phyloP scores from a whole-genome alignment of 176 grass and related monocot species.

The Miscanthus lutarioriparius region DNA sequence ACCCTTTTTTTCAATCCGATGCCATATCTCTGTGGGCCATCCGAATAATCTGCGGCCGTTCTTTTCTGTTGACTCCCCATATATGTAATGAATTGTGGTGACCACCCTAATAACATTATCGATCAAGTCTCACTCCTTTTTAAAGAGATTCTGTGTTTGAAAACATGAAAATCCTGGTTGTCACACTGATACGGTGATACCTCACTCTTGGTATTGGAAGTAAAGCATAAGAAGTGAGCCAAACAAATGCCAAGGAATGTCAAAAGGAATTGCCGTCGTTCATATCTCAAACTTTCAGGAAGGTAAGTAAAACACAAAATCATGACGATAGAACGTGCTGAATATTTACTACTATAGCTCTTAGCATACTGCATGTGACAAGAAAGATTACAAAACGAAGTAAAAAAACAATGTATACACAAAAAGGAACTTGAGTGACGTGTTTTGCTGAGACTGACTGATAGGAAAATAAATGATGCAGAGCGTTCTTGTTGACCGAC shows the following conservation, averaged over 20 bases:
- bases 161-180: neutral
- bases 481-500: slow-evolving; percentile 19
- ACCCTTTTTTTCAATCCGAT: neutral
- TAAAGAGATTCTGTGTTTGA: neutral
- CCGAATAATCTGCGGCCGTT: slow-evolving; percentile 9
- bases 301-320: neutral
- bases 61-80: slow-evolving; percentile 18
- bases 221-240: neutral
- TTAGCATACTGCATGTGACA: slow-evolving; percentile 2
- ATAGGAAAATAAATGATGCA: slow-evolving; percentile 22
- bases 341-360: neutral
- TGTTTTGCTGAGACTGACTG: neutral
- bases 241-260: slow-evolving; percentile 6
- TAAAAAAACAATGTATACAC: slow-evolving; percentile 28
- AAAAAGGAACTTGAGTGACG: neutral
- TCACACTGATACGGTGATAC: too few relatives aligned
- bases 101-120: neutral
- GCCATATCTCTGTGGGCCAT: slow-evolving; percentile 32
- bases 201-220: neutral
- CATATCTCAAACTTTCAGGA: too few relatives aligned
- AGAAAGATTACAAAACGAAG: neutral
- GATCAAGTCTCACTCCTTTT: neutral
- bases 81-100: neutral
- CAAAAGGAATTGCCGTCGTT: neutral
- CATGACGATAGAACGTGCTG: neutral